A percentile compares a stretch with the other conserved stretches of the same genome.
Evolutionary conservation across 2,329 filamentous ascomycete species (phyloP).

Genomic region (Xylariaceae sp.): DNA sequence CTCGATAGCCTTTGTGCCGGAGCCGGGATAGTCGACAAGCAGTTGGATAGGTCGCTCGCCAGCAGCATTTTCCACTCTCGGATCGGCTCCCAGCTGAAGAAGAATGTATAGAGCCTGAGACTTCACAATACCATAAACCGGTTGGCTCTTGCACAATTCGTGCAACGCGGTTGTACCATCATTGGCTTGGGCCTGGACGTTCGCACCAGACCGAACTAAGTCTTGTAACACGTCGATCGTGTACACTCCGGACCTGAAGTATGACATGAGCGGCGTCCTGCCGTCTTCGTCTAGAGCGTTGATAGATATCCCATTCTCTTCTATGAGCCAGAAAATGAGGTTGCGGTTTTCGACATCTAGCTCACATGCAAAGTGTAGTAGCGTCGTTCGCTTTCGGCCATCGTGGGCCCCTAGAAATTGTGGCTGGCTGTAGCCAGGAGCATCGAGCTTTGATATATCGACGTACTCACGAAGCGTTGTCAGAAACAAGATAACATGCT

Average conservation of each 20-base stretch:
- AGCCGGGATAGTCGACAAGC: background rate
- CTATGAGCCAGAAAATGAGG: conserved; percentile 12
- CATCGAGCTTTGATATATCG: background rate
- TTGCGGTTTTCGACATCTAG: conserved; percentile 6
- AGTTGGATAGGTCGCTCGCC: background rate
- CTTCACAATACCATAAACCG: background rate
- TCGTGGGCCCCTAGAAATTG: background rate
- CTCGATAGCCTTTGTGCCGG: background rate
- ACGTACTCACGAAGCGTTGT: conserved; percentile 3
- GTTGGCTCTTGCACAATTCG: background rate
- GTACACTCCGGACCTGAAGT: conserved; percentile 2
- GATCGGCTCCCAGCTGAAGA: conserved; percentile 1
- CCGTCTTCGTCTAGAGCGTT: background rate
- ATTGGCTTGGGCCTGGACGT: conserved; percentile 4
- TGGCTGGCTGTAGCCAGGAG: background rate
- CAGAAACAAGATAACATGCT: conserved; percentile 4
- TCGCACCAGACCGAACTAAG: conserved; percentile 3
- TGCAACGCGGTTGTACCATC: conserved; percentile 11
- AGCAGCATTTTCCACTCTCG: background rate
- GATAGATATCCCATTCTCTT: conserved; percentile 3
- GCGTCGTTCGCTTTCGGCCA: background rate
- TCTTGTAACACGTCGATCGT: background rate
- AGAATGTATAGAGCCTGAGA: conserved; percentile 7
- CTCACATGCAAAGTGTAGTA: conserved; percentile 5
- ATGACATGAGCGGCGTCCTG: conserved; percentile 10